Conservation (phyloP, 495 filamentous ascomycete genomes). For the Hyaloscypha hepaticicola region DNA sequence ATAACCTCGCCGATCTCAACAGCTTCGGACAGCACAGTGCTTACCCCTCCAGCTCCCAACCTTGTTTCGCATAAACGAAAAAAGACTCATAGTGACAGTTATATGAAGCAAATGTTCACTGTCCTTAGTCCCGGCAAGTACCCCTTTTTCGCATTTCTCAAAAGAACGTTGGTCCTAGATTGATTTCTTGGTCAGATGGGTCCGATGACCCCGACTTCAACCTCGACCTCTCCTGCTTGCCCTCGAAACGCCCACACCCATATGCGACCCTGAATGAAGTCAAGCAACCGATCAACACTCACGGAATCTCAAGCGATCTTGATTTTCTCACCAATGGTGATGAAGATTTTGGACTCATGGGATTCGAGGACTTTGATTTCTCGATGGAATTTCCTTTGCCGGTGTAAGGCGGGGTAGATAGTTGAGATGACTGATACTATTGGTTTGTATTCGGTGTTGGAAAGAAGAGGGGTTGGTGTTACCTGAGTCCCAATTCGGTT, state of each 20-base stretch:
- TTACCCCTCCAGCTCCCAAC: background rate
- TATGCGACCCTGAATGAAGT: background rate
- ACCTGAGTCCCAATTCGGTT: too few species aligned
- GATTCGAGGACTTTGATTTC: slow-evolving; percentile 6
- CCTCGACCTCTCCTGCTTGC: background rate
- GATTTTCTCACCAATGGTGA: background rate
- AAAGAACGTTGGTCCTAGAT: slow-evolving; percentile 29
- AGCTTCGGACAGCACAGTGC: background rate
- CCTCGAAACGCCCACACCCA: background rate
- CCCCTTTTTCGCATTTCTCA: slow-evolving; percentile 3
- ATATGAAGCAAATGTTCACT: too few species aligned
- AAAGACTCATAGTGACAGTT: too few species aligned
- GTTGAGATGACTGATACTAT: too few species aligned
- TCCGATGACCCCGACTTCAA: background rate
- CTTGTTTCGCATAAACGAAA: background rate
- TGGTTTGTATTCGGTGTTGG: too few species aligned
- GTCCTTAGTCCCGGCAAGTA: slow-evolving; percentile 23
- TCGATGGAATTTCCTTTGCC: background rate
- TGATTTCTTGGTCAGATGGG: slow-evolving; percentile 20
- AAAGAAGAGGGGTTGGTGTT: too few species aligned
- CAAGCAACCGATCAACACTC: background rate
- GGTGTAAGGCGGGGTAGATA: background rate
- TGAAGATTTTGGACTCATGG: background rate
- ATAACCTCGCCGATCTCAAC: background rate
- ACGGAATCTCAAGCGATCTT: background rate